Base-by-base conservation (phyloP, 1,284 basidiomycete genomes). In the Singerocomus inundabilis region DNA sequence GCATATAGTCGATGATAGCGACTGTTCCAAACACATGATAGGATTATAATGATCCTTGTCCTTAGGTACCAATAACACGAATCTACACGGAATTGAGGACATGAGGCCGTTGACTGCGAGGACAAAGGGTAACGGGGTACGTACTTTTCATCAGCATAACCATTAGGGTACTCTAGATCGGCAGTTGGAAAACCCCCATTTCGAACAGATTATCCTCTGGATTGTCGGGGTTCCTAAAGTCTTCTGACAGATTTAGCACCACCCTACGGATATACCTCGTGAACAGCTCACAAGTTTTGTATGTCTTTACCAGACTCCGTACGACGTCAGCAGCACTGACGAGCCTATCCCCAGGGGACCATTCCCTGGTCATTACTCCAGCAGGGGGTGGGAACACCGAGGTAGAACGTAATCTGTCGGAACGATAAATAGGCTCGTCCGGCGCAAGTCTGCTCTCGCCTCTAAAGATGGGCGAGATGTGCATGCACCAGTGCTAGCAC, bases 31-130 rank as follows among this genome's bases (percentile, higher is more conserved):
- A 58, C 85, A 84, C 73, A 84, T 77, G 48, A 90, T 82, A 13
- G 88, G 88, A 62, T 85, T 85, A 63, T 89, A 90, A 59, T 88
- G 85, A 58, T 91, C 85, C 57, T 81, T 81, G 70, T 91, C 88
- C 62, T 83, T 88, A 16, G 88, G 88, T 37, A 75, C 79, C 40
- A 88, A 76, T 49, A 90, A 74, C 51, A 86, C 75, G 68, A 82
- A 89, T 62, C 86, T 89, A 24, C 0, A 43, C 16, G 34, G 40
- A 11, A 33, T 10, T 49, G 11, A 11, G 32, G 48, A 48, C 12
- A 37, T 52, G 52, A 43, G 31, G 24, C 37, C 8, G 15, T 21
- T 34, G 29, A 26, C 6, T 15, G n/a, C 15, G 6, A 6, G 9
- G 39, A 6, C 5, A n/a, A 37, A 31, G 46, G 34, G 12, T 10